Evolutionary conservation across 2,329 filamentous ascomycete species (phyloP), one percentile per base, ranked within the genome.

Genomic region (Tolypocladium nubicola): DNA sequence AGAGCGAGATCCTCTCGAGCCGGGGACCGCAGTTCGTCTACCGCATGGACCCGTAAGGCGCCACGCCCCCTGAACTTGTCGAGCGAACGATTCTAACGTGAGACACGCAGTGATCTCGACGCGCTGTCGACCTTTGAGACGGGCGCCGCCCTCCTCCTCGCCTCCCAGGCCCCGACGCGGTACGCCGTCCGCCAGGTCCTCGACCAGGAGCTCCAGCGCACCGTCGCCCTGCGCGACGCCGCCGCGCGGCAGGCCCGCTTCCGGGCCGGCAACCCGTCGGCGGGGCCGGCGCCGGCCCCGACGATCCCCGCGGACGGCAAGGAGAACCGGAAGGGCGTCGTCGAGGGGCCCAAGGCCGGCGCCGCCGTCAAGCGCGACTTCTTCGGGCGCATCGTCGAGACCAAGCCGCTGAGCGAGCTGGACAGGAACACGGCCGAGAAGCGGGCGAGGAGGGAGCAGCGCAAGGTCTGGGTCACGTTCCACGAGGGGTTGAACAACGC

Each of bases 401-500:
- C 70, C 6, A 64, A 65, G 26, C 69, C 71, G 37, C 60, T 76
- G 38, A 68, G 68, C 7, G 74, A 77, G 55, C 68, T 73, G 10
- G 76, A 78, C 49, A 74, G 69, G 13, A 75, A 75, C 57, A 67
- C 59, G 16, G 61, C 58, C 52, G 68, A 65, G 41, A 69, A 63
- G 60, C 65, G 64, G 59, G 70, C 66, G 43, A 69, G 71, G 49
- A 71, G 76, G 57, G 80, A 80, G 53, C 79, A 77, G 54, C 82
- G 66, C 11, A 78, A 86, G 64, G 87, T 92, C 4, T 96, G 91
- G 91, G 85, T 96, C 47, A 93, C 84, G 61, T 97, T 86, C 70
- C 86, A 96, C 66, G 92, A 97, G 74, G 92, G 92, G 0, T 85
- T 90, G 68, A 94, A 90, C 57, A 96, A 97, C 78, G 92, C 92